phyloP scores from a whole-genome alignment of 2,329 filamentous ascomycete species.

The Fusarium sp. region DNA sequence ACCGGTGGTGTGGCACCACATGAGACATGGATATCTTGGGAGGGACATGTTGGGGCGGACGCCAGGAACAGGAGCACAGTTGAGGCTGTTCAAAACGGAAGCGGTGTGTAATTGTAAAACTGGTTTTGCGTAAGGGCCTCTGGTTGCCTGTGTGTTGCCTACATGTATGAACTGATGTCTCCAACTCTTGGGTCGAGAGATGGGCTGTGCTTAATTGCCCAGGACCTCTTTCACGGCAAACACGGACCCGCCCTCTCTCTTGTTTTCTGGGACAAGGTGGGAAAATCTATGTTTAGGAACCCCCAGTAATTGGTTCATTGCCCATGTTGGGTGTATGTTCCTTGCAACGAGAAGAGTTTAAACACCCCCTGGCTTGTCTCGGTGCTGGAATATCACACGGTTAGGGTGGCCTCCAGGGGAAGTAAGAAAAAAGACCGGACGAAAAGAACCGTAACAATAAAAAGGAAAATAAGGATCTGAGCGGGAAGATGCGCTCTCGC shows the following conservation, averaged over 20 bases:
- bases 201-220: slow-evolving; percentile 34
- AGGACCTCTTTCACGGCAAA: slow-evolving; percentile 4
- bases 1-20: slow-evolving; percentile 31
- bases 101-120: slow-evolving; percentile 25
- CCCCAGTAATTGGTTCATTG: background rate
- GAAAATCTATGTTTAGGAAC: background rate
- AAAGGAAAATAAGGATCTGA: slow-evolving; percentile 3
- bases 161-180: slow-evolving; percentile 28
- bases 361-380: background rate
- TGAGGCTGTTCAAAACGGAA: slow-evolving; percentile 2
- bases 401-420: background rate
- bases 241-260: background rate
- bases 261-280: background rate
- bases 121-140: background rate
- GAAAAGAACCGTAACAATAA: background rate
- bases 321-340: background rate
- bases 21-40: slow-evolving; percentile 18
- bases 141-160: slow-evolving; percentile 5
- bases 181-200: slow-evolving; percentile 24
- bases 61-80: background rate
- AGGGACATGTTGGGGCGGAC: background rate
- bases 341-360: background rate
- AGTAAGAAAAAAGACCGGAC: background rate
- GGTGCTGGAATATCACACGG: slow-evolving; percentile 6
- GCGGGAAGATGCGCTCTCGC: slow-evolving; percentile 8